Base-by-base conservation (phyloP, 371 early-diverging fungal species). In the Sporodiniella umbellata region DNA sequence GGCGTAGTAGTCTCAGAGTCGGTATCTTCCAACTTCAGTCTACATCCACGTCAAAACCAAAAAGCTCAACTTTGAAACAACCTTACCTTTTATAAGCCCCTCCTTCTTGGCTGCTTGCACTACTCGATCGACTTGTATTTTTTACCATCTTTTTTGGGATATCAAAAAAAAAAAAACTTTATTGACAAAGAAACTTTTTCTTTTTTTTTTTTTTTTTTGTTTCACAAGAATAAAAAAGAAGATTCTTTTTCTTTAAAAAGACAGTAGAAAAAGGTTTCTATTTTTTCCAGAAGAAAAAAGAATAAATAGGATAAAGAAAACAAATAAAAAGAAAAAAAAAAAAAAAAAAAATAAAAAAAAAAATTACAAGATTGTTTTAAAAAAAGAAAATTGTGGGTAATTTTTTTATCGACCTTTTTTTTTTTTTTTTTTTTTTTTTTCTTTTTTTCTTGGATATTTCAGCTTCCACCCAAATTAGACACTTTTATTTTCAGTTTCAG, bases 121-220 rank as follows among this genome's bases (percentile, higher is more conserved):
- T 55, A 33, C 48, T 51, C 10, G 61, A 55, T 55, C 61, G 49
- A 48, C 52, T 60, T 6, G 33, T 51, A 43, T 33, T 48, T 38
- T 39, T 54, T 25, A 17, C 19, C n/a, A n/a, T n/a, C n/a, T n/a
- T n/a, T 51, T 14, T 33, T 21, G 18, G 11, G 10, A 30, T 43
- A 1, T 31, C 12, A 31, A 31, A 31, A 31, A 31, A 31, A 31
- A 31, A 30, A 30, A 30, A n/a, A n/a, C n/a, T n/a, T n/a, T n/a
- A n/a, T n/a, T n/a, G n/a, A n/a, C n/a, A n/a, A n/a, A n/a, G n/a
- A n/a, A n/a, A 28, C 30, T 28, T 28, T 28, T 28, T 28, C 10
- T 28, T 28, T 4, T 28, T 28, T 28, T 28, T 28, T 28, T 28
- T 28, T 28, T 28, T 33, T 33, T 33, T 35, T 35, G 7, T 31